Percentiles rank a stretch among this genome's conserved stretches.
Evolutionary conservation across 176 grass and related monocot species (phyloP).

Genomic region (Eremochloa ophiuroides): DNA sequence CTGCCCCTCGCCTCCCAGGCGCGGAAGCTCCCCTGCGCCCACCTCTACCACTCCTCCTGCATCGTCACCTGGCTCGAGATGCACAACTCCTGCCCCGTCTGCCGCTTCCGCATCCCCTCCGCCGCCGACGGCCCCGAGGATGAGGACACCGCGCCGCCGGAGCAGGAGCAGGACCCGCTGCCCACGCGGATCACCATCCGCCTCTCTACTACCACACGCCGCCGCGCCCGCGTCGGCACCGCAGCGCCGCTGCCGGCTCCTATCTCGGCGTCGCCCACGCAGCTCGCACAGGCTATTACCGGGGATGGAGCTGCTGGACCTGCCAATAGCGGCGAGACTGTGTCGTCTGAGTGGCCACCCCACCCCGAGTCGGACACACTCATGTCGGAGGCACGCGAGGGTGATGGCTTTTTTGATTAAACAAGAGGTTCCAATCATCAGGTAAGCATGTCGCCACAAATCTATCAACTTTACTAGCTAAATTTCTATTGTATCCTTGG

Average conservation of each 20-base stretch:
- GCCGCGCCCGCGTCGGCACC: background rate
- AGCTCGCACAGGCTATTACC: conserved; percentile 60
- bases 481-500: background rate
- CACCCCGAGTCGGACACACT: conserved; percentile 43
- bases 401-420: conserved; percentile 56
- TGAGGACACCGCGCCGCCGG: background rate
- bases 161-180: background rate
- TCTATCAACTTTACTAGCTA: background rate
- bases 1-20: conserved; percentile 42
- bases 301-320: conserved; percentile 42
- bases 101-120: conserved; percentile 61
- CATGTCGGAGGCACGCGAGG: conserved; percentile 53
- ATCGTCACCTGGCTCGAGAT: conserved; percentile 75
- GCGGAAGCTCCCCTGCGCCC: conserved; percentile 65
- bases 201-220: conserved; percentile 23
- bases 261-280: conserved; percentile 45
- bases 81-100: conserved; percentile 92
- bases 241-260: background rate
- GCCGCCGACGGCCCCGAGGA: background rate
- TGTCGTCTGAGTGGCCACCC: conserved; percentile 61
- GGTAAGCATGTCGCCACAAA: background rate
- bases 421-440: background rate
- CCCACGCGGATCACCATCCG: conserved; percentile 35
- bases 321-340: conserved; percentile 61
- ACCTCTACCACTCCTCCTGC: conserved; percentile 80